Base-by-base conservation (phyloP, 805 yeast genomes). In the Candida loeiensis region DNA sequence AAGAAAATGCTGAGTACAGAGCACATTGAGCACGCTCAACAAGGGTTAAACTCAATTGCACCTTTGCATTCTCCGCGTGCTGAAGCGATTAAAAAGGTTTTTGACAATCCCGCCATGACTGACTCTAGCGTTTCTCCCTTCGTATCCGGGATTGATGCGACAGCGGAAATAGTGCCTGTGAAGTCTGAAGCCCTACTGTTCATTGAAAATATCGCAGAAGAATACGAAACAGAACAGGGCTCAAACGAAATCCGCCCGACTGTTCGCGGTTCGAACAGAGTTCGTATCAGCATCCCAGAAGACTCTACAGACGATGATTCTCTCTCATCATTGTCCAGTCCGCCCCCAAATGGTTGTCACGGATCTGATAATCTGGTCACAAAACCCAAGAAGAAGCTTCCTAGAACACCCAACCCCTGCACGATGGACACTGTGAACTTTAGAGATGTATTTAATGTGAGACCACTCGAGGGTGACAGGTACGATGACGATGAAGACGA, bases 51-150 rank as follows among this genome's bases (percentile, higher is more conserved):
- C 12, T n/a, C 26, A 6, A 14, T 13, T 16, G 19, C 21, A 9
- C 43, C 49, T 5, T 46, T 63, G 28, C 38, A 47, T 16, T 62
- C 69, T 17, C 69, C 71, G 1, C 45, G 63, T 29, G 71, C 69
- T 1, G 54, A 56, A 30, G 73, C 73, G 13, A 69, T 69, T 36
- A 66, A 60, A 44, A 59, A 59, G 44, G 73, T 68, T 2, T 69
- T 69, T 47, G 65, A 63, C 46, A 69, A 67, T 37, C 72, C 71
- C 1, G 73, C 71, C 1, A 66, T 69, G 72, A 51, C 56, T 9
- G 37, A 34, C 27, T 18, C 38, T 39, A 39, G 54, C 46, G 29
- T 41, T 35, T 22, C 44, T 8, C 29, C 44, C 20, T 25, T 48
- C 39, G 30, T 31, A 28, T 32, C 45, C 28, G 45, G 44, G 33